Evolutionary conservation across 805 yeast species (phyloP), one percentile per base, ranked within the genome.

Genomic region (Candida coleopterorum): DNA sequence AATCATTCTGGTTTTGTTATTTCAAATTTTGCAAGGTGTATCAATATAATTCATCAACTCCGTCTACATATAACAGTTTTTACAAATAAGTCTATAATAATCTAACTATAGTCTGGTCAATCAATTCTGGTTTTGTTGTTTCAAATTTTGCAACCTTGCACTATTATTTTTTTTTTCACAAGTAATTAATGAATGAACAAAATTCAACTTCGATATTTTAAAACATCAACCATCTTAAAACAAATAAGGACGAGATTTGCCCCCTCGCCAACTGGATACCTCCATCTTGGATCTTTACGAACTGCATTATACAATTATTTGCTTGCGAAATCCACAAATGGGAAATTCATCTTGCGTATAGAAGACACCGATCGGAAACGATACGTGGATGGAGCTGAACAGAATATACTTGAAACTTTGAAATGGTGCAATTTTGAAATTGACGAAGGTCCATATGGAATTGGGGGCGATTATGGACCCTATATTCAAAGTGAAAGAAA

Each of bases 251-350:
- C 97, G 1, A 64, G 99, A 45, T 93, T 93, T 60, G 99, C 99
- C 0, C 98, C 99, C 0, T 88, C 97, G 2, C 99, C 99, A 1
- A 93, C 99, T 0, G 99, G 99, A 0, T 76, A 76, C 43, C 67
- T 93, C n/a, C 99, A 93, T 55, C 56, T 93, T 41, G 99, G 99
- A 0, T 89, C 97, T 0, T 55, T 93, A 31, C 65, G 99, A 55
- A 93, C 99, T 0, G 97, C 97, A 0, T 59, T 93, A 14, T 93
- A 87, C 60, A 93, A 93, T 57, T 93, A 80, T 50, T 58, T 93
- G 12, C 61, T 85, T 11, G 97, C 98, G 0, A 77, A 68, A 48
- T 32, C 74, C 37, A 86, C 96, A 0, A 75, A 76, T 0, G 98
- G 98, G 0, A 74, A 76, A 48, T 93, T 93, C 50, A 42, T 93